Percentiles rank a stretch among this genome's conserved stretches.
Conservation (phyloP, 2,329 filamentous ascomycete species). For the Dichotomopilus funicola region DNA sequence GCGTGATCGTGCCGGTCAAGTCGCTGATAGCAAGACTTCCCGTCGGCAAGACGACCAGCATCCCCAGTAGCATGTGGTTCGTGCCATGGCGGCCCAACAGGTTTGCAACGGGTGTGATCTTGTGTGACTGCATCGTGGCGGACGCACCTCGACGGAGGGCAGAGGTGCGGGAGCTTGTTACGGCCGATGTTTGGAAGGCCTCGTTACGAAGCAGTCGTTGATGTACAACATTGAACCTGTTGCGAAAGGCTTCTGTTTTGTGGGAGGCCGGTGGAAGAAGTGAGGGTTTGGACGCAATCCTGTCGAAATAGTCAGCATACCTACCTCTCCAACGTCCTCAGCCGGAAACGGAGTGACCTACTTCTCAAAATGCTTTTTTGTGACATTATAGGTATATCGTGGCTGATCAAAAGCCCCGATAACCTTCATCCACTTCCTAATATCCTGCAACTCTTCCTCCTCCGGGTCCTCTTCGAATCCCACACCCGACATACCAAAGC, state of each 20-base stretch:
- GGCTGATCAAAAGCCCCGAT: slow-evolving; percentile 83
- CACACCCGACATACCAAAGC: slow-evolving; percentile 54
- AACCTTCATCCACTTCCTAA: slow-evolving; percentile 76
- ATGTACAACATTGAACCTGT: slow-evolving; percentile 86
- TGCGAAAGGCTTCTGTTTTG: slow-evolving; percentile 80
- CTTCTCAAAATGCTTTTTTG: slow-evolving; percentile 88
- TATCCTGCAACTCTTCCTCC: slow-evolving; percentile 57
- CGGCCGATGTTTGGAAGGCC: slow-evolving; percentile 77
- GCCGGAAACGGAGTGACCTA: slow-evolving; percentile 28
- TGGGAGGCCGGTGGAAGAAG: slow-evolving; percentile 70
- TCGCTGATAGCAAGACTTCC: slow-evolving; percentile 80
- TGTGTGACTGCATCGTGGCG: slow-evolving; percentile 62
- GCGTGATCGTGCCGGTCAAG: slow-evolving; percentile 75
- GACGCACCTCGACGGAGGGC: slow-evolving; percentile 55
- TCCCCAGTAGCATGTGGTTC: slow-evolving; percentile 78
- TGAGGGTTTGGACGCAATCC: slow-evolving; percentile 57
- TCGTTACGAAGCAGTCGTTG: slow-evolving; percentile 90
- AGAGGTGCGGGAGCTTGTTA: slow-evolving; percentile 54
- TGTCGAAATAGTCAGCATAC: slow-evolving; percentile 29
- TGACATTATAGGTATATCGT: slow-evolving; percentile 64
- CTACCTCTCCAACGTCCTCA: no score
- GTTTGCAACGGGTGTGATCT: slow-evolving; percentile 78
- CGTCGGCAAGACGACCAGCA: slow-evolving; percentile 73
- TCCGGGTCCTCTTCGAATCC: slow-evolving; percentile 49
- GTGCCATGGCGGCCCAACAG: slow-evolving; percentile 72